Evolutionary conservation across 2,329 filamentous ascomycete species (phyloP).

Genomic region (Colletotrichum somersetense): DNA sequence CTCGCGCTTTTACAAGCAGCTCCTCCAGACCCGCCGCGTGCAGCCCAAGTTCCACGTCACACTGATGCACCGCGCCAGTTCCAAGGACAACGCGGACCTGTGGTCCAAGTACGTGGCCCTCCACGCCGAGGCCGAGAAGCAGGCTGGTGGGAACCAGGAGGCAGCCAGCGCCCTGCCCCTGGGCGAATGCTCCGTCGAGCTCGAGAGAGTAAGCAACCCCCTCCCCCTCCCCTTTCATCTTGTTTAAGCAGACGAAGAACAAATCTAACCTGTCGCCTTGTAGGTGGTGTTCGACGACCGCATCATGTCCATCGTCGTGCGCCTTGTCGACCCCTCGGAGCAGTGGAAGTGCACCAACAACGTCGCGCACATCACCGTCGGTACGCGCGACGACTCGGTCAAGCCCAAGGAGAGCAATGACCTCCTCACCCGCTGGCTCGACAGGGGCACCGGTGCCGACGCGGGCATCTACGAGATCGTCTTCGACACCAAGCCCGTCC

Average conservation of each 20-base stretch:
- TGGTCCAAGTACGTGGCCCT: conserved; percentile 81
- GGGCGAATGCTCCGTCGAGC: conserved; percentile 72
- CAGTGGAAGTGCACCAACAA: conserved; percentile 80
- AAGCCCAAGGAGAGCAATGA: conserved; percentile 97
- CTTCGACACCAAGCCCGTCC: conserved; percentile 61
- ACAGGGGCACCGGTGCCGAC: conserved; percentile 60
- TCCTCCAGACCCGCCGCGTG: conserved; percentile 79
- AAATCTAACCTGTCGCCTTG: background rate
- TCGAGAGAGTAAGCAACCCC: conserved; percentile 66
- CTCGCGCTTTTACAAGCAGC: conserved; percentile 79
- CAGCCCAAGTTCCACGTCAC: conserved; percentile 95
- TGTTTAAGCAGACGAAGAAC: background rate
- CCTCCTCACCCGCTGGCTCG: conserved; percentile 80
- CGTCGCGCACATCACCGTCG: conserved; percentile 89
- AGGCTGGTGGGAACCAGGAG: conserved; percentile 50
- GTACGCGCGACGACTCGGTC: conserved; percentile 78
- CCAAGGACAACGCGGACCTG: conserved; percentile 72
- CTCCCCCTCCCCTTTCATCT: background rate
- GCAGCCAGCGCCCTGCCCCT: conserved; percentile 57
- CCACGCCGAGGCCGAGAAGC: conserved; percentile 58
- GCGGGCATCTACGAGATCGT: conserved; percentile 62
- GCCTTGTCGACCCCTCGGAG: conserved; percentile 70
- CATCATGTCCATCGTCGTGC: conserved; percentile 91
- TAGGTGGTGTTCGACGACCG: conserved; percentile 85
- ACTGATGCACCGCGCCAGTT: conserved; percentile 82